Percentiles rank a stretch among this genome's conserved stretches.
These are phyloP conservation scores for Pseudogymnoascus verrucosus DNA, from an alignment of 2,329 filamentous ascomycete genomes.

Conservation along the genomic window DNA sequence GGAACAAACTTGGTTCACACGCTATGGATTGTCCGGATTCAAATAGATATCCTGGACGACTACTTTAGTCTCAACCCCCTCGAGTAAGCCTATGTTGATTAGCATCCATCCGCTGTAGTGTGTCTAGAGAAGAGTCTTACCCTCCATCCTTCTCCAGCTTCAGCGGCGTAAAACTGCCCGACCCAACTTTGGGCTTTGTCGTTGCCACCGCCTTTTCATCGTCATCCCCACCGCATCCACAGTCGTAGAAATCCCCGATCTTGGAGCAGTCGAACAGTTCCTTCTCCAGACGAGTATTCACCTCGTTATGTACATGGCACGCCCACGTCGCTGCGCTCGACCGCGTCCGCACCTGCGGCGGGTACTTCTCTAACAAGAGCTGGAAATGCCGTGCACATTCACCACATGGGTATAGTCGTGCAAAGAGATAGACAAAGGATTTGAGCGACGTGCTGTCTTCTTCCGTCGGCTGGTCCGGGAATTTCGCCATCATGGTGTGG, in stretches of 20 bases:
- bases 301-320: constrained; percentile 59
- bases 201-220: constrained; percentile 33
- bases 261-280: constrained; percentile 56
- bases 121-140: constrained; percentile 24
- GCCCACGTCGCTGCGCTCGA: constrained; percentile 60
- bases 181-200: constrained; percentile 23
- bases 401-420: constrained; percentile 62
- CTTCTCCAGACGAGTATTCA: constrained; percentile 57
- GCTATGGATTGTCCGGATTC: background rate
- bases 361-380: constrained; percentile 51
- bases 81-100: background rate
- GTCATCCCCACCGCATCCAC: constrained; percentile 60
- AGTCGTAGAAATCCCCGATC: constrained; percentile 65
- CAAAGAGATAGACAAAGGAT: constrained; percentile 58
- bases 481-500: constrained; percentile 63
- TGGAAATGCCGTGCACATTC: constrained; percentile 64
- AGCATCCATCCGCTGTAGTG: background rate
- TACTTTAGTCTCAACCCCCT: background rate
- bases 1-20: background rate
- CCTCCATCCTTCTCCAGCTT: constrained; percentile 26
- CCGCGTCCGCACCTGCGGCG: constrained; percentile 56
- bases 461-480: constrained; percentile 55
- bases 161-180: constrained; percentile 26
- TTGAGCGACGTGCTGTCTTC: constrained; percentile 56
- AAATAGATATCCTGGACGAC: background rate